These are phyloP conservation scores for Lipomyces chichibuensis DNA, from an alignment of 805 yeast species.

Conservation along the genomic window DNA sequence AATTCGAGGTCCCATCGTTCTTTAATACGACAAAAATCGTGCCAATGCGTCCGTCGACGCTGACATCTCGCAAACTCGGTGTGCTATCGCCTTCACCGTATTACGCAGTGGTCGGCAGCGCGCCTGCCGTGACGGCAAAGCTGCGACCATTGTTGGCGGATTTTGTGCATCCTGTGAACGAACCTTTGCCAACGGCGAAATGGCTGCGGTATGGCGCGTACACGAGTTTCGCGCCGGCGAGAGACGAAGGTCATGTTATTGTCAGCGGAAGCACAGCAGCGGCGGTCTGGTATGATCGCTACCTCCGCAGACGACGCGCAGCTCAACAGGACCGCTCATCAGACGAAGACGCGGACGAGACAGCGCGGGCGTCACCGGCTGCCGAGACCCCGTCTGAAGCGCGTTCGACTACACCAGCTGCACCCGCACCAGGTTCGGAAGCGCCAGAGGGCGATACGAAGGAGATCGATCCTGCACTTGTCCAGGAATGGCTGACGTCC, in stretches of 20 bases:
- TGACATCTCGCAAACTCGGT: constrained; percentile 29
- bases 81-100: constrained; percentile 26
- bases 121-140: constrained; percentile 20
- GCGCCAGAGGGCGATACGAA: constrained; percentile 24
- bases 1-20: constrained; percentile 59
- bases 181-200: constrained; percentile 61
- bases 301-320: constrained; percentile 42
- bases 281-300: constrained; percentile 46
- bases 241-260: constrained; percentile 62
- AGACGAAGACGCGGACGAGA: constrained; percentile 2
- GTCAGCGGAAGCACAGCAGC: constrained; percentile 48
- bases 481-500: constrained; percentile 19
- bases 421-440: constrained; percentile 30
- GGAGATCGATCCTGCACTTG: constrained; percentile 28
- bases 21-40: constrained; percentile 68
- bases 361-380: constrained; percentile 4
- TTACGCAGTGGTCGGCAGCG: constrained; percentile 19
- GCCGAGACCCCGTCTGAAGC: constrained; percentile 8
- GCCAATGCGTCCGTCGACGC: constrained; percentile 47
- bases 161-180: constrained; percentile 43
- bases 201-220: constrained; percentile 62
- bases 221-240: constrained; percentile 65
- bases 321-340: constrained; percentile 6
- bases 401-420: constrained; percentile 3
- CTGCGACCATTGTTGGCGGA: constrained; percentile 31